phyloP scores from a whole-genome alignment of 768 basidiomycete genomes.

The Roridomyces roridus region DNA sequence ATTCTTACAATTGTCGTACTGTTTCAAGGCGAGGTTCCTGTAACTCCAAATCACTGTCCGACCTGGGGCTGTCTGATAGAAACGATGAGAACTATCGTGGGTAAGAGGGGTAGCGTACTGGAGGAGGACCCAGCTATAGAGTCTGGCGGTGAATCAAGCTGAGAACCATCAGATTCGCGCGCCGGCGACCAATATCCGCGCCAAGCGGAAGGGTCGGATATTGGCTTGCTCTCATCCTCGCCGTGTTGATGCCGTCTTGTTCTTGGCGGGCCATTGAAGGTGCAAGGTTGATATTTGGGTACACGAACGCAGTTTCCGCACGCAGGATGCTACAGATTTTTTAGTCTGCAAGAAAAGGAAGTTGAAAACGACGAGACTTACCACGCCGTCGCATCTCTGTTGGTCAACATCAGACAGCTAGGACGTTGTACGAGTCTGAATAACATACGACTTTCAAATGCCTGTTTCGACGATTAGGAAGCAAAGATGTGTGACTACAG shows the following conservation, averaged over 20 bases:
- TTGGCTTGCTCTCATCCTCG: too few relatives aligned
- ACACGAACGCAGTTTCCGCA: conserved; percentile 9
- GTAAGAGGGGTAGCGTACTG: background rate
- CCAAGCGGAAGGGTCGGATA: too few relatives aligned
- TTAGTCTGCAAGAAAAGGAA: background rate
- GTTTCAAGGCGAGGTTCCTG: conserved; percentile 9
- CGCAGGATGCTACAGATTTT: background rate
- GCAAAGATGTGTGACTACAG: background rate
- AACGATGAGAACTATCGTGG: background rate
- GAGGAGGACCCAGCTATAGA: background rate
- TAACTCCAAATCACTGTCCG: background rate
- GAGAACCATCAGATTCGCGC: background rate
- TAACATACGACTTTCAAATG: conserved; percentile 8
- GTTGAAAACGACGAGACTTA: background rate
- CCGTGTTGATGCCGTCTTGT: too few relatives aligned
- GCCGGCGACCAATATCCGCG: background rate
- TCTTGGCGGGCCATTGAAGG: background rate
- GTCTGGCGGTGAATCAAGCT: background rate
- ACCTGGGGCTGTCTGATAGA: background rate
- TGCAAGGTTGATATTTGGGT: conserved; percentile 7
- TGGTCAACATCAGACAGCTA: background rate
- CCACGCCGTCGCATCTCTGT: conserved; percentile 16
- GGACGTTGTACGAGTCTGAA: background rate
- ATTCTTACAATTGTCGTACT: conserved; percentile 1
- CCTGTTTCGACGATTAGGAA: too few relatives aligned